Conservation (phyloP, 805 yeast species). For the Lipomyces chichibuensis region DNA sequence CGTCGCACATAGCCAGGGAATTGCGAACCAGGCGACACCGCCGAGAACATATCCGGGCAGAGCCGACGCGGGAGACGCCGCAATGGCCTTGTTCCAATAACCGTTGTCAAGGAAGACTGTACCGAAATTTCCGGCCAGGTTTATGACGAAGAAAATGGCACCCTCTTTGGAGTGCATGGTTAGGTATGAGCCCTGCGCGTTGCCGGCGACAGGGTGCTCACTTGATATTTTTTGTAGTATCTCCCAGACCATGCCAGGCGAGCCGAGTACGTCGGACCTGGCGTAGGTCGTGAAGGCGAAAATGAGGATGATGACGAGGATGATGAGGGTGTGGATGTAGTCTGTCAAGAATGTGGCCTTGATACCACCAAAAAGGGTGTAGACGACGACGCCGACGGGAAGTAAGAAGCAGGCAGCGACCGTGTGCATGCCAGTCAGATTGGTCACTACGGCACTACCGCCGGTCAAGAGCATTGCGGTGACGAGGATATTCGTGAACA, state of each 20-base stretch:
- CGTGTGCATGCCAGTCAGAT: constrained; percentile 80
- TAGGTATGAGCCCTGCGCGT: constrained; percentile 81
- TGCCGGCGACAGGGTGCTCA: constrained; percentile 70
- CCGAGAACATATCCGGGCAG: constrained; percentile 53
- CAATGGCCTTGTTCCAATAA: constrained; percentile 50
- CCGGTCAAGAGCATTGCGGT: constrained; percentile 92
- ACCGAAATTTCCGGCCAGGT: constrained; percentile 52
- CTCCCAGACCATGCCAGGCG: constrained; percentile 82
- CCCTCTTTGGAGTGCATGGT: constrained; percentile 86
- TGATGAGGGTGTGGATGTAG: constrained; percentile 77
- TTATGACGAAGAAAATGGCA: constrained; percentile 87
- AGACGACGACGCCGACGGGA: constrained; percentile 77
- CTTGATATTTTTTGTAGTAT: constrained; percentile 59
- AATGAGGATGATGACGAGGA: constrained; percentile 74
- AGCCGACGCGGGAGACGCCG: constrained; percentile 49
- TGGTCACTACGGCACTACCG: constrained; percentile 79
- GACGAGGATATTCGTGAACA: constrained; percentile 85
- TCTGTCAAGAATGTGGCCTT: constrained; percentile 82
- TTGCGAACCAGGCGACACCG: constrained; percentile 52
- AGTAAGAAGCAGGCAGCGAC: constrained; percentile 81
- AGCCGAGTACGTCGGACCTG: constrained; percentile 68
- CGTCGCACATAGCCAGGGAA: constrained; percentile 48
- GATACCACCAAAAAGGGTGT: constrained; percentile 79
- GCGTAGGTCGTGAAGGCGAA: constrained; percentile 82
- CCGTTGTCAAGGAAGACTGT: constrained; percentile 44